Evolutionary conservation across 257 asterid species (phyloP), one percentile per base, ranked within the genome.

Genomic region (Haberlea rhodopensis): DNA sequence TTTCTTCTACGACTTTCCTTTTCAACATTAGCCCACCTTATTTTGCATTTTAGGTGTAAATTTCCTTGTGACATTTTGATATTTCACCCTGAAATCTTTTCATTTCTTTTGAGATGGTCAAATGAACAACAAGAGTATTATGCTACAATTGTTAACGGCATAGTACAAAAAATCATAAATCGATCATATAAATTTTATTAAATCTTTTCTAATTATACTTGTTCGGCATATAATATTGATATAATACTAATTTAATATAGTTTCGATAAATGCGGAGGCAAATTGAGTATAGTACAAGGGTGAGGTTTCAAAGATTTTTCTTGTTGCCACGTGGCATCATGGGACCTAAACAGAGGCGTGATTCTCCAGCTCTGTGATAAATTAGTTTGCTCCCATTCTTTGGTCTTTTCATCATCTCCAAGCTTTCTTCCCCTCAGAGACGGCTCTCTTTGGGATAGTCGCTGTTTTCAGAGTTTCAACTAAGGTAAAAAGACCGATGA

Each of bases 321-420:
- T 2, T 15, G 5, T 16, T 15, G 6, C 51, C 51, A 43, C 49
- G 51, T 43, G 51, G 51, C 51, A 43, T 15, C 51, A 43, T 43
- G 51, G 51, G 51, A 43, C 51, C n/a, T n/a, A n/a, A n/a, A n/a
- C n/a, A n/a, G n/a, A 43, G 8, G 51, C 2, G 20, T 43, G 51
- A 43, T 43, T 57, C 86, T 80, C 87, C 80, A 82, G 83, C 78
- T 76, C 81, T 81, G 80, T 78, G 83, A 84, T 87, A 88, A 79
- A n/a, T n/a, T 83, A 73, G 53, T 73, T 78, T 74, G 69, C 65
- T 43, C 51, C 25, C 28, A 28, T 60, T 29, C 76, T 71, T 72
- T 73, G 78, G 74, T 66, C 55, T 57, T 74, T 80, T 24, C 86
- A 74, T n/a, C n/a, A n/a, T 68, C 62, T 51, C 52, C 63, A 18